Percentiles rank a stretch among this genome's conserved stretches.
Conservation (phyloP, 208 protist species). For the Trypanosoma scelopori region DNA sequence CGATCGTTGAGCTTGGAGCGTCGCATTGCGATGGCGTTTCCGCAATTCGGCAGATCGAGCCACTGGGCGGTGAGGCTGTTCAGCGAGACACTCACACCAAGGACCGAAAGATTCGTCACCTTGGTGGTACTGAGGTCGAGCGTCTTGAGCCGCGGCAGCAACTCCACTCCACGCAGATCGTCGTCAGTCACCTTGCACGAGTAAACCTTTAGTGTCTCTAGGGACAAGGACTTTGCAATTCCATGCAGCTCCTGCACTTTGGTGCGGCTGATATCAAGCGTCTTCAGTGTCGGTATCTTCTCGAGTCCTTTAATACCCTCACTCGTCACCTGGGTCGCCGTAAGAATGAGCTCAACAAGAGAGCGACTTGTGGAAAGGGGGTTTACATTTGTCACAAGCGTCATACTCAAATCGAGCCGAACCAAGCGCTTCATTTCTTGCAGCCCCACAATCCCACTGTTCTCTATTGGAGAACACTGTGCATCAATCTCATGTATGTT, state of each 20-base stretch:
- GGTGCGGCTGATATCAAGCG: conserved; percentile 25
- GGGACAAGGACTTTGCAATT: conserved; percentile 11
- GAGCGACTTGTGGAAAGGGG: conserved; percentile 36
- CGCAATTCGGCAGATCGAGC: conserved; percentile 58
- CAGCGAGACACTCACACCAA: conserved; percentile 45
- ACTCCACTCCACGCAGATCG: conserved; percentile 15
- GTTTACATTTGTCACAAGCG: conserved; percentile 46
- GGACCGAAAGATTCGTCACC: conserved; percentile 46
- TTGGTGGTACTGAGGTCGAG: conserved; percentile 27
- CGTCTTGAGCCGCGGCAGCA: conserved; percentile 13
- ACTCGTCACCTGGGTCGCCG: conserved; percentile 14
- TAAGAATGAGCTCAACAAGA: conserved; percentile 25
- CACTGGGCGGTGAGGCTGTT: conserved; percentile 65
- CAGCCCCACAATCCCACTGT: conserved; percentile 16
- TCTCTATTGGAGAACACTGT: conserved; percentile 35
- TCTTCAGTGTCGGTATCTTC: conserved; percentile 21
- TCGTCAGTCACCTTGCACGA: conserved; percentile 15
- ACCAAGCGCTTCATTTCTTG: conserved; percentile 23
- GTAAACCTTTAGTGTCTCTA: conserved; percentile 19
- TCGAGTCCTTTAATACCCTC: conserved; percentile 20
- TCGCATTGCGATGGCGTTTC: conserved; percentile 44
- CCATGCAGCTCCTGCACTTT: conserved; percentile 14
- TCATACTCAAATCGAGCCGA: conserved; percentile 62
- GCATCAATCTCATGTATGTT: conserved; percentile 63
- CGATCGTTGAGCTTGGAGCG: conserved; percentile 33